Base-by-base conservation (phyloP, 2,329 filamentous ascomycete genomes). In the Paramyrothecium roridum region DNA sequence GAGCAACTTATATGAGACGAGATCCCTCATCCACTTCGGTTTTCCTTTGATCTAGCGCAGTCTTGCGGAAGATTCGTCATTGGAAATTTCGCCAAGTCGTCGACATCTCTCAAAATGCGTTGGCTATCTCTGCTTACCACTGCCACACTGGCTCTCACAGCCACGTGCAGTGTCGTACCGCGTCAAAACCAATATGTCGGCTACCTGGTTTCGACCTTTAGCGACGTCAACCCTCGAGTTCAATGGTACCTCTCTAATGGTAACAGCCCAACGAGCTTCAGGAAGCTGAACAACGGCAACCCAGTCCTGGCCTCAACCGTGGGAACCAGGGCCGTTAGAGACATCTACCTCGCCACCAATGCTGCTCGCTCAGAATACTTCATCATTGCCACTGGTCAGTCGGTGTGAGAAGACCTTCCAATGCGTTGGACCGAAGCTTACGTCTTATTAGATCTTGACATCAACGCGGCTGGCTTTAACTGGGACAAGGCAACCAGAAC, bases 141-240 rank as follows among this genome's bases (percentile, higher is more conserved):
- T 17, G 37, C 37, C 16, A 19, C n/a, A 4, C 37, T 43, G n/a
- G 37, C 37, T 43, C 4, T 16, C 16, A 17, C 37, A 13, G 37
- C 37, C n/a, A 19, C 37, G 7, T 43, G 37, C 37, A 43, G 37
- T 13, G 37, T 43, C 13, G 37, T 43, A 4, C 37, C 37, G 3
- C 37, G 37, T 43, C 37, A 43, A 13, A 43, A 43, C 12, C 37
- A 43, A 13, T 56, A 19, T 33, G 68, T 65, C 6, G 71, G 70
- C 23, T 73, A 73, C 19, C 65, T 73, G 8, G 63, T 73, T 46
- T 72, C 71, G 22, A 73, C 70, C 1, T 73, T 73, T 47, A 67
- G 61, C 40, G 70, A 73, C 49, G 63, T 62, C 2, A 62, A 53
- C 10, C 71, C 69, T 1, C 60, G 67, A 48, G 63, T 73, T 8